phyloP scores from a whole-genome alignment of 805 yeast genomes.

The Brettanomyces nanus region DNA sequence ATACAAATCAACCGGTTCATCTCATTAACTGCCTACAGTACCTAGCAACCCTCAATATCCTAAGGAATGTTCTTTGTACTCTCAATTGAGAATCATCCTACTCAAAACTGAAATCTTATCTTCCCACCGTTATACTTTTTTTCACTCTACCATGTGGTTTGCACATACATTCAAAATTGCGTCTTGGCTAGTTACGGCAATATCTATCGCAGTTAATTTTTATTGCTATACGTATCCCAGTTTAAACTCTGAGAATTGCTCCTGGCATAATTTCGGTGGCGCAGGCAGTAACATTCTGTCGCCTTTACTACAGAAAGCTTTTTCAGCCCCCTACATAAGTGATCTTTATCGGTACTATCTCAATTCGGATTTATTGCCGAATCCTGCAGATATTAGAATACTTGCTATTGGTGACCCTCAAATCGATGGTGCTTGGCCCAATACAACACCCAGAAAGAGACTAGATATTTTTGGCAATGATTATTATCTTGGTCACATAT shows the following conservation, averaged over 20 bases:
- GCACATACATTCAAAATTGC: no score
- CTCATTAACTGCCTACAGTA: no score
- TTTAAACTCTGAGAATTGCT: conserved; percentile 42
- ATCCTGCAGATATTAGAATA: conserved; percentile 39
- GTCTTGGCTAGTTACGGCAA: no score
- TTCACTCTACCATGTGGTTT: no score
- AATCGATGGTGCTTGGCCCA: conserved; percentile 78
- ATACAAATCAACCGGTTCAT: no score
- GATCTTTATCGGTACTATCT: conserved; percentile 25
- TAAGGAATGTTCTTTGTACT: no score
- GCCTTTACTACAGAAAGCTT: conserved; percentile 12
- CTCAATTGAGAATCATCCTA: no score
- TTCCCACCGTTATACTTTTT: no score
- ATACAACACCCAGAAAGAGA: conserved; percentile 61
- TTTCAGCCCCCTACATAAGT: conserved; percentile 26
- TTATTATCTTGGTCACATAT: conserved; percentile 79
- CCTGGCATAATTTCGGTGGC: conserved; percentile 39
- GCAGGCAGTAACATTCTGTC: conserved; percentile 8
- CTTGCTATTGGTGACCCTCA: conserved; percentile 95
- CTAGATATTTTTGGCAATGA: conserved; percentile 90
- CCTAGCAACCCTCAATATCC: no score
- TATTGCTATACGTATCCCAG: conserved; percentile 77
- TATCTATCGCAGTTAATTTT: no score
- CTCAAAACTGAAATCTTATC: no score
- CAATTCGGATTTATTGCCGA: conserved; percentile 7